Evolutionary conservation across 352 stramenopile genomes (phyloP).

Genomic region (Blastocystis sp.): DNA sequence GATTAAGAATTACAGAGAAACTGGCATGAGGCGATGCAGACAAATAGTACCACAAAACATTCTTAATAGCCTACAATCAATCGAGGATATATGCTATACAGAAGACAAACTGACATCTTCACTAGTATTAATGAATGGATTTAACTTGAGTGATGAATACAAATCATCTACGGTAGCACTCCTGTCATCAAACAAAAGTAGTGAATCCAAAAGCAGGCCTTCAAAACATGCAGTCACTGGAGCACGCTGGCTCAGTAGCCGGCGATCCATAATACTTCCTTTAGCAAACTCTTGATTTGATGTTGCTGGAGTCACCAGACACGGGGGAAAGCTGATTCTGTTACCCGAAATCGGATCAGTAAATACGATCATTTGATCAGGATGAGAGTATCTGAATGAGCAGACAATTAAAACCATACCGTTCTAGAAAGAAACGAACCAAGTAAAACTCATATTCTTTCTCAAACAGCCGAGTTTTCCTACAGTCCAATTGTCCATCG

Average conservation of each 20-base stretch:
- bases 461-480: not conserved
- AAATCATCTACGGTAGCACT: not conserved
- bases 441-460: slow-evolving; percentile 9
- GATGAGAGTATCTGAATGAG: not conserved
- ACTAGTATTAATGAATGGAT: not conserved
- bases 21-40: not conserved
- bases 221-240: slow-evolving; percentile 22
- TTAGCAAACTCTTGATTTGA: slow-evolving; percentile 8
- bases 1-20: not conserved
- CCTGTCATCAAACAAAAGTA: not conserved
- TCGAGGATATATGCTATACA: not conserved
- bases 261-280: not conserved
- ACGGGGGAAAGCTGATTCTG: not conserved
- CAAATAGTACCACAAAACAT: slow-evolving; percentile 2
- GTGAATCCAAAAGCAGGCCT: not conserved
- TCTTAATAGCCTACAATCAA: not conserved
- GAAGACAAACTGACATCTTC: not conserved
- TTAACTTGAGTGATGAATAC: not conserved
- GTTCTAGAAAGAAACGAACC: not conserved
- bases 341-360: not conserved
- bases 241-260: not conserved
- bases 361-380: not conserved
- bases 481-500: not conserved
- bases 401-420: not conserved
- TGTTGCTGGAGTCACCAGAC: not conserved